Percentiles rank a stretch among this genome's conserved stretches.
Evolutionary conservation across 78 protist genomes (phyloP).

Genomic region (Dictyostelium firmibasis): DNA sequence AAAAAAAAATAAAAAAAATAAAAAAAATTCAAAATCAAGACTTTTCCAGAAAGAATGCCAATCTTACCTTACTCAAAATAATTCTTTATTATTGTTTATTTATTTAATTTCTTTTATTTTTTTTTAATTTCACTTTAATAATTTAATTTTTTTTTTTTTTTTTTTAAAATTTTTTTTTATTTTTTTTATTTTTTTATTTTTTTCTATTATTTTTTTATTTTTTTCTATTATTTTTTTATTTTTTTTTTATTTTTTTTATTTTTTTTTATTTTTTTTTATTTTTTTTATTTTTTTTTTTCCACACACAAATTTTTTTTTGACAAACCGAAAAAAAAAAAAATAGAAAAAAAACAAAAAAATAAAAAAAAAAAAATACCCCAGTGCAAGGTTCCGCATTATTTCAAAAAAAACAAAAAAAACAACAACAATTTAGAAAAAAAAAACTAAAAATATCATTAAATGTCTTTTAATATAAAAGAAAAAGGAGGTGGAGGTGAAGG

Average conservation of each 20-base stretch:
- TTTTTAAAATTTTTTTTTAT: background rate
- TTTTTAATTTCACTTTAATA: background rate
- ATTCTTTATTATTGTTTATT: too few relatives aligned
- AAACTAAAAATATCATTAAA: background rate
- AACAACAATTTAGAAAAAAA: background rate
- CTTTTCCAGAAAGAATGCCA: background rate
- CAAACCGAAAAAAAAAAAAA: background rate
- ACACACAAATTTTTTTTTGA: too few relatives aligned
- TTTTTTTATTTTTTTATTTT: background rate
- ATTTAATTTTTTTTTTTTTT: background rate
- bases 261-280: background rate
- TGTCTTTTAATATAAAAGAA: background rate
- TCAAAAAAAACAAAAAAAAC: background rate
- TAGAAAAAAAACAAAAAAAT: too few relatives aligned
- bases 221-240: background rate
- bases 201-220: background rate
- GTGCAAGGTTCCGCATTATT: background rate
- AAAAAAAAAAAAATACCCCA: background rate
- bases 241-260: background rate
- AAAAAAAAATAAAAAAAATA: background rate
- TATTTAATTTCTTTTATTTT: too few relatives aligned
- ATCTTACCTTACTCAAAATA: too few relatives aligned
- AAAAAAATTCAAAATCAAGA: too few relatives aligned
- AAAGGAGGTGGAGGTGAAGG: background rate
- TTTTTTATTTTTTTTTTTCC: background rate